Base-by-base conservation (phyloP, 176 grass and related monocot genomes). In the Zea mays region DNA sequence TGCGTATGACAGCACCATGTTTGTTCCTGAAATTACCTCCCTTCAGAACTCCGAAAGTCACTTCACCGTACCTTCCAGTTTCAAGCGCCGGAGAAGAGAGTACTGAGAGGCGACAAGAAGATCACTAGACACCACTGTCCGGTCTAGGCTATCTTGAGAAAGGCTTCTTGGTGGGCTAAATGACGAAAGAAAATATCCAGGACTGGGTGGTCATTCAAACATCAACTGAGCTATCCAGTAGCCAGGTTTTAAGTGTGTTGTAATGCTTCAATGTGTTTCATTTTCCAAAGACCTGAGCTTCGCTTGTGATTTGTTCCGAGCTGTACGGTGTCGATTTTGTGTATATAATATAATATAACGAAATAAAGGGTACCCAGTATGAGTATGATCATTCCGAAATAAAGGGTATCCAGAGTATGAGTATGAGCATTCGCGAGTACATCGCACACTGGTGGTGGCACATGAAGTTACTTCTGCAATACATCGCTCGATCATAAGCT, bases 1-100 rank as follows among this genome's bases (percentile, higher is more conserved):
- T 80, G 71, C 65, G 12, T 86, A 85, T 7, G 83, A 88, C 57
- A 74, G 66, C 16, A 55, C 88, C 35, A 85, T 82, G 65, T 90
- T 86, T 33, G 91, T 93, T 7, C 88, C 91, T 13, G 83, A 93
- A 48, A 55, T 90, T 70, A 73, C 76, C 60, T 80, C 67, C 66
- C 38, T 54, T 17, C 47, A 79, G 40, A 67, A 15, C 62, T 81
- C 73, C 39, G 58, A 75, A 67, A 79, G 77, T 62, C 44, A 71
- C 12, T 61, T 66, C 13, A 8, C 38, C 8, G 35, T 73, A 44
- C 42, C 85, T 42, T 33, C 61, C 19, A 21, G 64, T n/a, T 58
- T 70, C 38, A 93, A 93, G 85, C 78, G 78, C 34, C 62, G 58
- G 13, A 82, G 83, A 69, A 82, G 78, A 42, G 57, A 84, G 75